phyloP scores from a whole-genome alignment of 441 rosid species.

The Gossypium gossypioides region DNA sequence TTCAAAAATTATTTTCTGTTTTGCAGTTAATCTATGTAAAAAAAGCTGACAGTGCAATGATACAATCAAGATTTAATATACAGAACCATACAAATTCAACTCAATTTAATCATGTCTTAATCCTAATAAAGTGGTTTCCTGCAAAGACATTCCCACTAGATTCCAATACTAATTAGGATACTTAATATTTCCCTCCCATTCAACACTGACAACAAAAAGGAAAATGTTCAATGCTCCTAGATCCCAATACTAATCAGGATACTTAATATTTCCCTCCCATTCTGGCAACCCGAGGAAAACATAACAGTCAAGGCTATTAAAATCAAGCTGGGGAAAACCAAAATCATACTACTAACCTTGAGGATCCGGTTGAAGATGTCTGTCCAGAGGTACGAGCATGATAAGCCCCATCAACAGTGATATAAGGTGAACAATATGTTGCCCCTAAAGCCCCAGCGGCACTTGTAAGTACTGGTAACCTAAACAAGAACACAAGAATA shows the following conservation, averaged over 20 bases:
- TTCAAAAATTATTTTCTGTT: neutral
- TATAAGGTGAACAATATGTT: constrained; percentile 66
- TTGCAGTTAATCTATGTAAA: neutral
- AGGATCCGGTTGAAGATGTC: constrained; percentile 48
- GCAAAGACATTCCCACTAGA: neutral
- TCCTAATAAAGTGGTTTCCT: neutral
- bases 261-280: neutral
- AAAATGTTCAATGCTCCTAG: neutral
- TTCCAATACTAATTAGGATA: neutral
- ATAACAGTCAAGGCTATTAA: neutral
- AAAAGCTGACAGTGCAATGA: neutral
- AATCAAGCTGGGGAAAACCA: neutral
- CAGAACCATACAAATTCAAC: neutral
- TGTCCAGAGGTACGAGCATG: constrained; percentile 46
- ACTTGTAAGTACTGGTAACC: constrained; percentile 81
- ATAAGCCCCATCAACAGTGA: constrained; percentile 65
- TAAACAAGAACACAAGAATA: constrained; percentile 21
- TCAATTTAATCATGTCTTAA: neutral
- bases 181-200: neutral
- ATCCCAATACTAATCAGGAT: neutral
- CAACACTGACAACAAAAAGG: neutral
- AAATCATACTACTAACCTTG: constrained; percentile 37
- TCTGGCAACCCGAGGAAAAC: neutral
- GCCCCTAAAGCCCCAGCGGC: constrained; percentile 77
- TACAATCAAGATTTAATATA: too few relatives aligned